These are phyloP conservation scores for Boletus sp. DNA, from an alignment of 768 basidiomycete species.

Conservation along the genomic window DNA sequence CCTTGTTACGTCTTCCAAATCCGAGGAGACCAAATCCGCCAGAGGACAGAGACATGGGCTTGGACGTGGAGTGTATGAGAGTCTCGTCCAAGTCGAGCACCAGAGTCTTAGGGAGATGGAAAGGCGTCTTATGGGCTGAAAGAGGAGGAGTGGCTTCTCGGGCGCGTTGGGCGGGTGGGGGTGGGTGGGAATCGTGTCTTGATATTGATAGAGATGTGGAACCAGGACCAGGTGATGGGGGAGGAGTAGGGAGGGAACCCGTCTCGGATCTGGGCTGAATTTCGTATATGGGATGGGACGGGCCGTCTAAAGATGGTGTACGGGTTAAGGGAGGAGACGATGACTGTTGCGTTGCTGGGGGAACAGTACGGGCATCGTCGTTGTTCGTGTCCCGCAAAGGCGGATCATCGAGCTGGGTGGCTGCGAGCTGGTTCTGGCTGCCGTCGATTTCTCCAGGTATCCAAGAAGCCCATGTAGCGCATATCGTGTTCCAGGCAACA, in stretches of 20 bases:
- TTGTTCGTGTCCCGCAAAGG: conserved; percentile 4
- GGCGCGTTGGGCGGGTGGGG: conserved; percentile 27
- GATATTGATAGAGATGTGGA: conserved; percentile 11
- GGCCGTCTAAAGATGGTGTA: conserved; percentile 21
- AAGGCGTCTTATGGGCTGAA: conserved; percentile 56
- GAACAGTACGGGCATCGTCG: conserved; percentile 19
- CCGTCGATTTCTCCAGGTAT: conserved; percentile 24
- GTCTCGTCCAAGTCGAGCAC: conserved; percentile 98
- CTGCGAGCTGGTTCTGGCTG: conserved; percentile 8
- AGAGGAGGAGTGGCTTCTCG: conserved; percentile 53
- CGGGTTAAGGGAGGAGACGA: conserved; percentile 25
- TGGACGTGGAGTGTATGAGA: conserved; percentile 94
- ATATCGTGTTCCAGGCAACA: conserved; percentile 67
- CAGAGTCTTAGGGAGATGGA: conserved; percentile 88
- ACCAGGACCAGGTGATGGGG: conserved; percentile 19
- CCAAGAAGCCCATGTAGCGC: conserved; percentile 56
- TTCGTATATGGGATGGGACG: conserved; percentile 5
- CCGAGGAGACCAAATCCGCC: conserved; percentile 63
- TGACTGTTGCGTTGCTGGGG: conserved; percentile 16
- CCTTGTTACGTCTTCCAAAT: conserved; percentile 57
- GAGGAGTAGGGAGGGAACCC: conserved; percentile 24
- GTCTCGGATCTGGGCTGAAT: conserved; percentile 14
- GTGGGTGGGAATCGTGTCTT: conserved; percentile 9
- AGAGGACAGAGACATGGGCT: conserved; percentile 54
- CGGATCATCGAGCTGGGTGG: conserved; percentile 8